These are phyloP conservation scores for Bacterosira constricta DNA, from an alignment of 108 stramenopile genomes.

Conservation along the genomic window DNA sequence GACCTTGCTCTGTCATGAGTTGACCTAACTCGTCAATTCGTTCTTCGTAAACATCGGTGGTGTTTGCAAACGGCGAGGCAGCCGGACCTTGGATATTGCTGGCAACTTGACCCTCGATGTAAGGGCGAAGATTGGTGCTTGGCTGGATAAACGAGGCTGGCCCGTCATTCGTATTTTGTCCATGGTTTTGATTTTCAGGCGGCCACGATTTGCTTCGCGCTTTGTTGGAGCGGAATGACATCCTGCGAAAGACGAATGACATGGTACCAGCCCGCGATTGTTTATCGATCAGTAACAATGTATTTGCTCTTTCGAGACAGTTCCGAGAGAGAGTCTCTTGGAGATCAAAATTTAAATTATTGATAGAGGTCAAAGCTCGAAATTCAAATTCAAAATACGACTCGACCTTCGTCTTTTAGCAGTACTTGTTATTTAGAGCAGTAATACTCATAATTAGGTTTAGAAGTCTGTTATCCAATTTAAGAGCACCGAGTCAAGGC, in stretches of 20 bases:
- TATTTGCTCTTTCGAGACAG: no score
- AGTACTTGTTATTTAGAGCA: no score
- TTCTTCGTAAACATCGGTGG: slow-evolving; percentile 12
- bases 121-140: neutral
- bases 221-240: neutral
- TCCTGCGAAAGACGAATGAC: neutral
- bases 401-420: no score
- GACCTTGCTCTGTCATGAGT: slow-evolving; percentile 36
- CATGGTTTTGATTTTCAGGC: neutral
- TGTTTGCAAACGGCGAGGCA: neutral
- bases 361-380: no score
- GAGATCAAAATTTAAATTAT: no score
- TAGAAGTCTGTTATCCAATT: no score
- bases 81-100: neutral
- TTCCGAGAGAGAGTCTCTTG: no score
- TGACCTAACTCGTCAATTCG: slow-evolving; percentile 36
- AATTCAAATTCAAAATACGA: no score
- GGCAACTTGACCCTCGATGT: neutral
- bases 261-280: no score
- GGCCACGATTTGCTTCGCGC: neutral
- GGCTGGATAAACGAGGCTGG: neutral
- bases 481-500: no score
- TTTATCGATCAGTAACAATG: no score
- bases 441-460: no score
- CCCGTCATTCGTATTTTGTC: neutral